Evolutionary conservation across 2,329 filamentous ascomycete genomes (phyloP), one percentile per base, ranked within the genome.

Genomic region (Phyllosticta citrichinensis): DNA sequence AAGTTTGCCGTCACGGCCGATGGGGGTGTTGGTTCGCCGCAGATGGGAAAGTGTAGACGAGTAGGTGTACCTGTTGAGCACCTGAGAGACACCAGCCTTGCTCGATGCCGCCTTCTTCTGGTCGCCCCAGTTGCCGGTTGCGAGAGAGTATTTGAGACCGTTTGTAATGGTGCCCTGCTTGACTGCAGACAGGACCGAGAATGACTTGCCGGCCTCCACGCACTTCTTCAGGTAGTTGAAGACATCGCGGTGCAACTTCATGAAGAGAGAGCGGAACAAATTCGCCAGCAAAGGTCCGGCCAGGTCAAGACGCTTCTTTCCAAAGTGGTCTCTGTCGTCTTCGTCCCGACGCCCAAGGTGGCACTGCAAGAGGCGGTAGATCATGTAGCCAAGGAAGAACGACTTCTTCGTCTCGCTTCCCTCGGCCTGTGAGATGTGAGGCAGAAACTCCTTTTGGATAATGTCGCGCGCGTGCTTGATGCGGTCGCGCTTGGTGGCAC

Each of bases 331-430:
- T 79, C 94, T 89, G 71, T 99, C 94, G 70, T 99, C 94, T 25
- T 91, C 91, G 72, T 97, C 94, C 64, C 91, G 88, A 64, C 94
- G 87, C 57, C 94, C 95, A 55, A 99, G 82, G 60, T 92, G 90
- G 72, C 92, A 96, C 74, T 97, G 93, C 24, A 97, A 81, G 68
- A 99, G 83, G 72, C 94, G 89, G 76, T 99, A 93, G 55, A 97
- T 90, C 93, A 99, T 99, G 76, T 99, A 99, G 22, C 95, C 94
- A 56, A 99, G 80, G 81, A 97, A 99, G 77, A 96, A 99, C 2
- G 95, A 94, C 73, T 99, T 99, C 62, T 91, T 82, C 1, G 93
- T 97, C 73, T 97, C 93, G 67, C 91, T 95, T 27, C 94, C 94
- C 74, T 97, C 91, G 63, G 84, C 86, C 73, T 99, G 94, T 0